phyloP scores from a whole-genome alignment of 306 rosid genomes.

The Adenanthera pavonina region DNA sequence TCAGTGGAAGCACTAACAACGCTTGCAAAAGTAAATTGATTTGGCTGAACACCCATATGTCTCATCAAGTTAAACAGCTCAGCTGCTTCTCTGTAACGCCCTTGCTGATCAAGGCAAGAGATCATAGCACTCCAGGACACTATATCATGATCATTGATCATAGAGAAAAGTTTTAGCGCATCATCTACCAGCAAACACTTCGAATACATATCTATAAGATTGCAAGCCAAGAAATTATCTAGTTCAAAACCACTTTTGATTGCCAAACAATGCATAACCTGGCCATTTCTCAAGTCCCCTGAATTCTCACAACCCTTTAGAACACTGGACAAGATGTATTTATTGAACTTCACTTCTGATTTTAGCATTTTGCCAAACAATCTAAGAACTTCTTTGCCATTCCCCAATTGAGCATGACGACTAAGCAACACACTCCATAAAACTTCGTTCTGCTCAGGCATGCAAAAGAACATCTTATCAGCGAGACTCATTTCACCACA shows the following conservation, averaged over 20 bases:
- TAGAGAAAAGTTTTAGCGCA: slow-evolving; percentile 41
- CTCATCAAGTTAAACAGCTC: slow-evolving; percentile 46
- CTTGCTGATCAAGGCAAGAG: slow-evolving; percentile 48
- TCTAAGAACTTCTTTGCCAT: slow-evolving; percentile 42
- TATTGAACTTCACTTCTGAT: slow-evolving; percentile 38
- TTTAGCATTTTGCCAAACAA: slow-evolving; percentile 42
- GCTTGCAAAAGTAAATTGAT: slow-evolving; percentile 48
- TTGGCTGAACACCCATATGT: slow-evolving; percentile 40
- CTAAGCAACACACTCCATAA: slow-evolving; percentile 48
- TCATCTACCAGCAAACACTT: slow-evolving; percentile 36
- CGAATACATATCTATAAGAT: slow-evolving; percentile 46
- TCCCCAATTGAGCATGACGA: slow-evolving; percentile 40
- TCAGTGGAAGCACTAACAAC: slow-evolving; percentile 43
- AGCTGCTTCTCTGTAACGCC: slow-evolving; percentile 42
- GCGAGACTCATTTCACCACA: slow-evolving; percentile 48
- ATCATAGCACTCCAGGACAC: slow-evolving; percentile 53
- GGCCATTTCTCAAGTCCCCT: slow-evolving; percentile 44
- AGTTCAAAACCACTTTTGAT: slow-evolving; percentile 48
- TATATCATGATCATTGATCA: slow-evolving; percentile 44
- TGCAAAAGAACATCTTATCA: slow-evolving; percentile 36
- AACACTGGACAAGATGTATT: slow-evolving; percentile 45
- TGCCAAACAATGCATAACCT: slow-evolving; percentile 39
- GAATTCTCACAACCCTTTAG: slow-evolving; percentile 50
- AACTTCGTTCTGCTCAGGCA: slow-evolving; percentile 49
- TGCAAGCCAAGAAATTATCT: slow-evolving; percentile 44